Percentiles rank a stretch among this genome's conserved stretches.
Conservation (phyloP, 768 basidiomycete genomes). For the Lactarius tabidus region DNA sequence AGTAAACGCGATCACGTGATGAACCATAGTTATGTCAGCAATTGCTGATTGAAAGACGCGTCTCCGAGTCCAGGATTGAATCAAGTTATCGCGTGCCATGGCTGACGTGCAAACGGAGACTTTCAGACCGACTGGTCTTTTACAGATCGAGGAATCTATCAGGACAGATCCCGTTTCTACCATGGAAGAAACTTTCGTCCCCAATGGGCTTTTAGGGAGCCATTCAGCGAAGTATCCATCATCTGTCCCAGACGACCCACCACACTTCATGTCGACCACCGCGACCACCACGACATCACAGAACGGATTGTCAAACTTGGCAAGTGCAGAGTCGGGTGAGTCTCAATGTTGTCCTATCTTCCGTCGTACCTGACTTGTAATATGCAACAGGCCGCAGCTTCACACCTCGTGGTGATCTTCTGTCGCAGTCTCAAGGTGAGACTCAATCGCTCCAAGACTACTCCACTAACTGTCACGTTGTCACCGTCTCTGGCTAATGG, state of each 20-base stretch:
- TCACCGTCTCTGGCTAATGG: conserved; percentile 16
- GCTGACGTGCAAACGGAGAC: conserved; percentile 6
- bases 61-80: no score
- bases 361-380: not conserved
- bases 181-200: conserved; percentile 8
- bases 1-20: no score
- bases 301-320: conserved; percentile 3
- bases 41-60: no score
- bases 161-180: not conserved
- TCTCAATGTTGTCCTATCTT: not conserved
- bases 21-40: no score
- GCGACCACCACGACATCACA: conserved; percentile 6
- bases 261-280: not conserved
- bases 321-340: conserved; percentile 1
- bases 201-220: conserved; percentile 19
- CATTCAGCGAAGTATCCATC: not conserved
- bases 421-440: conserved; percentile 23
- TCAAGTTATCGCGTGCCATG: not conserved
- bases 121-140: conserved; percentile 5
- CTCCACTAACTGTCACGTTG: not conserved
- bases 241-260: not conserved
- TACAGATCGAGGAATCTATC: not conserved
- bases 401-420: not conserved
- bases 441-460: not conserved
- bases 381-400: conserved; percentile 2